Conservation (phyloP, 768 basidiomycete genomes). For the Pleurotus pulmonarius region DNA sequence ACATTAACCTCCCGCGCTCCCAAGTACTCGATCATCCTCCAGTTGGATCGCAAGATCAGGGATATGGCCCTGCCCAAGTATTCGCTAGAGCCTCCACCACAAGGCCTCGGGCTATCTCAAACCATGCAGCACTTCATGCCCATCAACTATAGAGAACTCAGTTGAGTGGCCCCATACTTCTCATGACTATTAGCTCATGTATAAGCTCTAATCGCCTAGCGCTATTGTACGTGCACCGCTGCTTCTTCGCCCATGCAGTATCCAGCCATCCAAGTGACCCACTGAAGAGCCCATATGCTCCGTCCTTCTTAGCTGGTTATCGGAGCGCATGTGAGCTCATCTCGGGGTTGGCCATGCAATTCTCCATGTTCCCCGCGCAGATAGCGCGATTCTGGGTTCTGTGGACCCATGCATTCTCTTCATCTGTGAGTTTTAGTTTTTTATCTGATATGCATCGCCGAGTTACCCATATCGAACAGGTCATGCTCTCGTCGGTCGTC, state of each 20-base stretch:
- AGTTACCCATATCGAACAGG: conserved; percentile 32
- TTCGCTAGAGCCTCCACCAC: conserved; percentile 45
- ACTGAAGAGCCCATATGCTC: conserved; percentile 62
- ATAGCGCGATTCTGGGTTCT: conserved; percentile 68
- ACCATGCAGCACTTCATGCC: conserved; percentile 79
- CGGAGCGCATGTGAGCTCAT: conserved; percentile 62
- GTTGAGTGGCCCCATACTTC: conserved; percentile 26
- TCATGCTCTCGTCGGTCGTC: conserved; percentile 76
- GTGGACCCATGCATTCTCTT: conserved; percentile 72
- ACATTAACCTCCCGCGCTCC: conserved; percentile 62
- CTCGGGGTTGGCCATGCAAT: conserved; percentile 42
- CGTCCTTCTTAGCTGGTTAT: conserved; percentile 67
- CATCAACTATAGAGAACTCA: conserved; percentile 64
- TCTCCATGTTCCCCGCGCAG: conserved; percentile 48
- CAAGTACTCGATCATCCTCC: conserved; percentile 57
- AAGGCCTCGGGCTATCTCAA: conserved; percentile 48
- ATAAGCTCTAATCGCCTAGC: conserved; percentile 30
- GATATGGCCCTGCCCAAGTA: conserved; percentile 68
- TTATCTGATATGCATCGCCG: neutral
- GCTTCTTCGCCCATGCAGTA: conserved; percentile 74
- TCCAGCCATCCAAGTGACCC: conserved; percentile 62
- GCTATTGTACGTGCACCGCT: conserved; percentile 70
- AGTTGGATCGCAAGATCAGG: conserved; percentile 63
- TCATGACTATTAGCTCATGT: neutral
- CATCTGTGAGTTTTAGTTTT: conserved; percentile 40